Percentiles rank a stretch among this genome's conserved stretches.
Evolutionary conservation across 1,284 basidiomycete species (phyloP).

Genomic region (Singerocomus rubriflavus): DNA sequence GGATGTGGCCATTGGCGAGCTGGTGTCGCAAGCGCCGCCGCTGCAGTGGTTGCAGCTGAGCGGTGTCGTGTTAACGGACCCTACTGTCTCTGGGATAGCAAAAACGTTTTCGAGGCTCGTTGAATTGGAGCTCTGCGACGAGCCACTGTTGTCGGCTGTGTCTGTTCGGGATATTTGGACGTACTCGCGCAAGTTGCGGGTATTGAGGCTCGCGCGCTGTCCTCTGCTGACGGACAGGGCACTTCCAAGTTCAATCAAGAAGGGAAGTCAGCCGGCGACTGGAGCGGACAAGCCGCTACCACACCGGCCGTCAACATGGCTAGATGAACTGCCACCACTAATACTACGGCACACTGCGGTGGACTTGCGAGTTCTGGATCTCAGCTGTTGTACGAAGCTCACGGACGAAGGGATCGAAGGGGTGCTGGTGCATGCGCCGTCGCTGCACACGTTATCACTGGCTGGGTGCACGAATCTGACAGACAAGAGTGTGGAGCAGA

Average conservation of each 20-base stretch:
- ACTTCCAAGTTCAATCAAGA: slow-evolving; percentile 61
- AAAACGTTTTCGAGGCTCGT: slow-evolving; percentile 74
- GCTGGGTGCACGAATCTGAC: slow-evolving; percentile 84
- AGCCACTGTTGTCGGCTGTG: slow-evolving; percentile 69
- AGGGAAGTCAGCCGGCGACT: slow-evolving; percentile 23
- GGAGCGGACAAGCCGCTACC: slow-evolving; percentile 46
- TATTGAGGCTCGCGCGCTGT: slow-evolving; percentile 73
- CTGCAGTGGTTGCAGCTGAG: slow-evolving; percentile 76
- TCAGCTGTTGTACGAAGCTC: slow-evolving; percentile 69
- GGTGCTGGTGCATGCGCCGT: slow-evolving; percentile 76
- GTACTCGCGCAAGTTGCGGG: slow-evolving; percentile 72
- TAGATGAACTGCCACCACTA: slow-evolving; percentile 57
- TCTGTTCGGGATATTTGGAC: slow-evolving; percentile 83
- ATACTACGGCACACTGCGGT: slow-evolving; percentile 61
- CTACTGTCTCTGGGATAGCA: slow-evolving; percentile 70
- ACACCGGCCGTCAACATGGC: slow-evolving; percentile 52
- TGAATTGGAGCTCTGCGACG: slow-evolving; percentile 79
- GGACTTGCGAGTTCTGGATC: slow-evolving; percentile 72
- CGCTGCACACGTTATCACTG: slow-evolving; percentile 75
- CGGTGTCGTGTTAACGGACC: slow-evolving; percentile 69
- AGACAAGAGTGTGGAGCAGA: slow-evolving; percentile 66
- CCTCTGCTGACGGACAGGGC: slow-evolving; percentile 70
- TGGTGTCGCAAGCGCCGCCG: slow-evolving; percentile 65
- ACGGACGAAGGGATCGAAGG: slow-evolving; percentile 81
- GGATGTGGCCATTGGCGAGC: slow-evolving; percentile 68